Base-by-base conservation (phyloP, 1,284 basidiomycete genomes). In the Moniliella sp. region DNA sequence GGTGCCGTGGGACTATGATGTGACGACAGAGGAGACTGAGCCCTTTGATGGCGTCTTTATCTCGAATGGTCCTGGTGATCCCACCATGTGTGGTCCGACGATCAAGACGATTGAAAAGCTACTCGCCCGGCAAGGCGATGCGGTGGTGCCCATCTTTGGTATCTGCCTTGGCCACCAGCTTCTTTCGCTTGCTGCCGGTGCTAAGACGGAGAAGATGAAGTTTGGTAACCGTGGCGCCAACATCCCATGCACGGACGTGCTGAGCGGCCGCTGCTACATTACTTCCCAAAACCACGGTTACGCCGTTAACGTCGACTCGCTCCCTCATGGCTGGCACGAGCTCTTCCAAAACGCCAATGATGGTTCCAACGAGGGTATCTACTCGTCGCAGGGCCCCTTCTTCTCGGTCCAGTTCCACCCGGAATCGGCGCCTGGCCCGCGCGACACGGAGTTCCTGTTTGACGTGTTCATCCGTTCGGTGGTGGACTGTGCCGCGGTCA, bases 341-440 rank as follows among this genome's bases (percentile, higher is more conserved):
- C 68, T 97, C 16, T 99, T 94, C 68, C 69, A 70, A 53, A 99
- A 99, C 58, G 88, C 91, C 36, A 99, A 97, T 65, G 91, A 99
- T 57, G 73, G 73, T 36, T 84, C 79, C 55, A 97, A 97, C 63
- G 91, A 99, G 63, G 91, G 91, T 50, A 91, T 97, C 53, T 91
- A 84, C 66, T 55, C 39, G 31, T 74, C 76, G 44, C 71, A 74
- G 57, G 49, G 43, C n/a, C 88, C 88, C 1, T 91, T 81, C 69
- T 97, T 97, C 65, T 91, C 83, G 25, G 88, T 97, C n/a, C 91
- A 97, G 61, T 99, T 99, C 69, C 91, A 99, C 63, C 91, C 91
- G 23, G 91, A 99, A 63, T 88, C 82, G 25, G 84, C 81, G 3
- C 86, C 91, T n/a, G 91, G 91, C 25, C 91, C 91, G 15, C 73